Base-by-base conservation (phyloP, 1,284 basidiomycete species). In the Melampsora americana region DNA sequence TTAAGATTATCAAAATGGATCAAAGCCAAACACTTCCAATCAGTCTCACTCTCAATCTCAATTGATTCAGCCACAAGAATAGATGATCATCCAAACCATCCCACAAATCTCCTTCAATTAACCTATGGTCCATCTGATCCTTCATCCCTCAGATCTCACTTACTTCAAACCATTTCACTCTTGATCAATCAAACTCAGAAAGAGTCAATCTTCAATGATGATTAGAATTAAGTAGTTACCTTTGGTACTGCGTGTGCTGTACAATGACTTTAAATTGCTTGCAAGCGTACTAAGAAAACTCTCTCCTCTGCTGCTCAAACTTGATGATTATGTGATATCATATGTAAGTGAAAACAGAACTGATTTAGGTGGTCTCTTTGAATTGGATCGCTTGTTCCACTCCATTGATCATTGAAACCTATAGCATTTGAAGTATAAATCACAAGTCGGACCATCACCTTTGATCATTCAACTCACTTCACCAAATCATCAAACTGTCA, bases 361-460 rank as follows among this genome's bases (percentile, higher is more conserved):
- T 23, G 28, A n/a, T 32, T 32, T 11, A 9, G 32, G 14, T 16
- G 0, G 20, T n/a, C 42, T 35, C 44, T 11, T 64, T 6, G 5
- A 32, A 64, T 18, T 39, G 14, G n/a, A 64, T 32, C 28, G 23
- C 9, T 61, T 2, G 16, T 16, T 35, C 14, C 18, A 16, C 6
- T 66, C 26, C 11, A 5, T 20, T 23, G n/a, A 66, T 39, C 16
- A 67, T 23, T 56, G n/a, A n/a, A n/a, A n/a, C n/a, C n/a, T n/a
- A n/a, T 11, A 72, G 69, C 69, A 72, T 61, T 72, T 60, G 69
- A 50, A 39, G 30, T 72, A 64, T 60, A 72, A 72, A 72, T 35
- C 60, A 20, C 18, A 42, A 11, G 28, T 72, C 5, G 59, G 44
- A 18, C 48, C 62, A 46, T 14, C 32, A n/a, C 53, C 69, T 12